Percentiles rank a stretch among this genome's conserved stretches.
These are phyloP conservation scores for Apophysomyces ossiformis DNA, from an alignment of 371 early-diverging fungal genomes.

Conservation along the genomic window DNA sequence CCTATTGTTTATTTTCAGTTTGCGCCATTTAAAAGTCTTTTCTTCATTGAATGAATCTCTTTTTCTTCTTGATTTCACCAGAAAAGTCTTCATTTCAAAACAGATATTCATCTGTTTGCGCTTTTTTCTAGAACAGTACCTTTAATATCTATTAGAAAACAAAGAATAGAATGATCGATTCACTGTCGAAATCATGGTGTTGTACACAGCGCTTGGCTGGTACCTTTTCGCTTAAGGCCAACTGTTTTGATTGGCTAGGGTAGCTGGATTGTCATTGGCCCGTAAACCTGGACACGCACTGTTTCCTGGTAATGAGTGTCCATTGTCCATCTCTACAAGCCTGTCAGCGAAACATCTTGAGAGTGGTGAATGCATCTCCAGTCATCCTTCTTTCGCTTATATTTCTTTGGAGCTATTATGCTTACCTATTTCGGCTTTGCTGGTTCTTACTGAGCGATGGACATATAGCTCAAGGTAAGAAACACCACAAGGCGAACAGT, in stretches of 20 bases:
- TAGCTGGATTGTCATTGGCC: neutral
- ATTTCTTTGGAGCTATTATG: conserved; percentile 47
- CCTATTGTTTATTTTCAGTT: no score
- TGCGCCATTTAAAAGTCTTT: no score
- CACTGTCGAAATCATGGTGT: no score
- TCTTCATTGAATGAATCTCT: no score
- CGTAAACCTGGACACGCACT: neutral
- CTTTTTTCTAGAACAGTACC: no score
- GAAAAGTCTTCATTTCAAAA: no score
- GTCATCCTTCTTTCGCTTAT: conserved; percentile 35
- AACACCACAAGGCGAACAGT: neutral
- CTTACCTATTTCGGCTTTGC: conserved; percentile 37
- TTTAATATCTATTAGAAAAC: no score
- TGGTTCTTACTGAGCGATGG: conserved; percentile 33
- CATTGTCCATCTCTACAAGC: conserved; percentile 8
- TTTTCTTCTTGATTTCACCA: no score
- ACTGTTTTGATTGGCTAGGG: neutral
- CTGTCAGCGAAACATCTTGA: conserved; percentile 24
- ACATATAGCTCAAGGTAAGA: conserved; percentile 38
- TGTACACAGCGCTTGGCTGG: no score
- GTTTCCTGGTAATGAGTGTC: conserved; percentile 1
- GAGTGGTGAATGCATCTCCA: conserved; percentile 44
- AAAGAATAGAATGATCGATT: no score
- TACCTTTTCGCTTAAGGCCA: no score
- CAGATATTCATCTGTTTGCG: no score